phyloP scores from a whole-genome alignment of 768 basidiomycete species.

The Xerocomellus chrysenteron region DNA sequence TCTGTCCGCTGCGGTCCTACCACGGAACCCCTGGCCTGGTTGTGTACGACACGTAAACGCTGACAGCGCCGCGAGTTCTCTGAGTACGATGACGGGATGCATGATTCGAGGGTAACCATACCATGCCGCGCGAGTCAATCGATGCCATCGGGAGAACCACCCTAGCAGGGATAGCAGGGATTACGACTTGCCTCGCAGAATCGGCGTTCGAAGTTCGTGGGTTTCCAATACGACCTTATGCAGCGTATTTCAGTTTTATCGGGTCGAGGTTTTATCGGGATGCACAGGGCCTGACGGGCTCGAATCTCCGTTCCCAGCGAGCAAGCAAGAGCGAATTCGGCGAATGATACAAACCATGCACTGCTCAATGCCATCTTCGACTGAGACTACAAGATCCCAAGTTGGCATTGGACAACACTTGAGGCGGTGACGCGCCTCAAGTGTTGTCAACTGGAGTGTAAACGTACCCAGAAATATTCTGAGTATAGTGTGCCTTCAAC shows the following conservation, averaged over 20 bases:
- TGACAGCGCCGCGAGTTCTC: conserved; percentile 30
- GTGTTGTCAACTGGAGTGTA: not conserved
- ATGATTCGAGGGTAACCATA: conserved; percentile 31
- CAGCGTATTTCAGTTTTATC: conserved; percentile 8
- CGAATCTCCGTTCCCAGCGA: conserved; percentile 21
- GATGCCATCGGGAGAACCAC: conserved; percentile 32
- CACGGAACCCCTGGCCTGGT: conserved; percentile 7
- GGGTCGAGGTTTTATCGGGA: conserved; percentile 25
- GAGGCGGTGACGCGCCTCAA: not conserved
- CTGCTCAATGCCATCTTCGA: conserved; percentile 5
- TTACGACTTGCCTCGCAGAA: conserved; percentile 17
- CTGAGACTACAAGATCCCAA: not conserved
- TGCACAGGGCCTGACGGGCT: conserved; percentile 20
- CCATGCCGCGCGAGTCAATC: conserved; percentile 24
- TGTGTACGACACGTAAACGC: conserved; percentile 26
- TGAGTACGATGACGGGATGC: conserved; percentile 11
- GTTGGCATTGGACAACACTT: not conserved
- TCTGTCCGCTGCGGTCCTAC: conserved; percentile 9
- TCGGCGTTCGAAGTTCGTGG: conserved; percentile 8
- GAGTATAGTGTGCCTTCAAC: not conserved
- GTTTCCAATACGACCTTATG: conserved; percentile 20
- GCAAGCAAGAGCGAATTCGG: conserved; percentile 28
- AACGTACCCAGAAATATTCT: not conserved
- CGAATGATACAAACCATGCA: conserved; percentile 4
- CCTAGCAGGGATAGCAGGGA: conserved; percentile 9